Evolutionary conservation across 768 basidiomycete genomes (phyloP).

Genomic region (Lanmaoa pseudosensibilis): DNA sequence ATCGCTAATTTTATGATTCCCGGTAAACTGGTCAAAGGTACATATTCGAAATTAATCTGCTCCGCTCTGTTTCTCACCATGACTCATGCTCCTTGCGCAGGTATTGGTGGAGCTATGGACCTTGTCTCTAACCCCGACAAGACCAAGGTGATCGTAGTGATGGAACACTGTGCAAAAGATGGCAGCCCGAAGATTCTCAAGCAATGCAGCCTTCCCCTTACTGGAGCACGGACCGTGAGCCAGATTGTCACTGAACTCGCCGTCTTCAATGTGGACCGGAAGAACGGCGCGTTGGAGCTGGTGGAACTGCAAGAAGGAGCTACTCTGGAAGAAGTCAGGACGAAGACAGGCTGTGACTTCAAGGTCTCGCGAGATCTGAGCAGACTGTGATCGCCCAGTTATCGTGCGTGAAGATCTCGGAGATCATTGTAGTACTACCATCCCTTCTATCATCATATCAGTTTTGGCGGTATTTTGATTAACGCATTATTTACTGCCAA

Average conservation of each 20-base stretch:
- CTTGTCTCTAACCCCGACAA: conserved; percentile 94
- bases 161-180: conserved; percentile 90
- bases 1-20: conserved; percentile 99
- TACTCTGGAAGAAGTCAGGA: conserved; percentile 77
- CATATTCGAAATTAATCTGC: background rate
- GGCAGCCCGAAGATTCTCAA: conserved; percentile 87
- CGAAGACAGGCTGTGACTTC: conserved; percentile 87
- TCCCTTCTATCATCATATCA: background rate
- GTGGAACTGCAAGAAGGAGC: conserved; percentile 85
- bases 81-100: conserved; percentile 35
- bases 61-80: conserved; percentile 8
- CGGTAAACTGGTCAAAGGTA: conserved; percentile 85
- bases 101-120: conserved; percentile 96
- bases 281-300: conserved; percentile 67
- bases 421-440: conserved; percentile 11
- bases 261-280: conserved; percentile 86
- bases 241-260: conserved; percentile 91
- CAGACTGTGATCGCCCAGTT: conserved; percentile 37
- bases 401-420: conserved; percentile 1
- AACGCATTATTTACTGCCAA: background rate
- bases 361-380: conserved; percentile 54
- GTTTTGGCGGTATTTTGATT: background rate
- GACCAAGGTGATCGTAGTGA: conserved; percentile 86
- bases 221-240: conserved; percentile 85
- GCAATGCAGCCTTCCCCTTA: conserved; percentile 80